Evolutionary conservation across 495 filamentous ascomycete species (phyloP), one percentile per base, ranked within the genome.

Genomic region (Talaromyces trachyspermus): DNA sequence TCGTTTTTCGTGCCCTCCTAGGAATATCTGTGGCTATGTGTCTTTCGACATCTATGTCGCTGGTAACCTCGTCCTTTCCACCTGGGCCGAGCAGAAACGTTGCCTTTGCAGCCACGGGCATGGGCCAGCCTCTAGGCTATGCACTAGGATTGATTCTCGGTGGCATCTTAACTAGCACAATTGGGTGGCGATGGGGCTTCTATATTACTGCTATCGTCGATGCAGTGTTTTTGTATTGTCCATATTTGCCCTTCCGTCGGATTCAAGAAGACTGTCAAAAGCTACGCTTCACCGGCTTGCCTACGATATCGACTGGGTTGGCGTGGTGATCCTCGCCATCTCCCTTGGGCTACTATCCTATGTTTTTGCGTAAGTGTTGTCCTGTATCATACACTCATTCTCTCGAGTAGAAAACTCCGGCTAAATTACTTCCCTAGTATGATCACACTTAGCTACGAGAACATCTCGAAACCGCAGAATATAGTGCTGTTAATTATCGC

Each of bases 261-360:
- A 32, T 9, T 4, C 29, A 32, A 32, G 29, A 10, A 9, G 2
- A 32, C 14, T 32, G 10, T 32, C 29, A 32, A 32, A 32, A n/a
- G 29, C 29, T 32, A n/a, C 3, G n/a, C n/a, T n/a, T n/a, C n/a
- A n/a, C n/a, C n/a, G n/a, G n/a, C n/a, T n/a, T n/a, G n/a, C n/a
- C n/a, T 40, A 12, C 10, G 66, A 72, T 6, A 67, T 79, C 44
- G 76, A 79, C 49, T 79, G 74, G 75, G 42, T 76, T 14, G 76
- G 74, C 0, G 65, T 62, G 6, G 10, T 63, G 2, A 45, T 76
- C 3, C 54, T 66, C 0, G 73, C 64, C 41, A 56, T 58, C 8
- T 69, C 54, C 15, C 53, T 78, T 11, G 72, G 59, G 2, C 43
- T 75, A 5, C 55, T 77, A 3, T 70, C 68, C 0, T 77, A 75